These are phyloP conservation scores for Fistulifera solaris DNA, from an alignment of 108 stramenopile genomes.

Conservation along the genomic window DNA sequence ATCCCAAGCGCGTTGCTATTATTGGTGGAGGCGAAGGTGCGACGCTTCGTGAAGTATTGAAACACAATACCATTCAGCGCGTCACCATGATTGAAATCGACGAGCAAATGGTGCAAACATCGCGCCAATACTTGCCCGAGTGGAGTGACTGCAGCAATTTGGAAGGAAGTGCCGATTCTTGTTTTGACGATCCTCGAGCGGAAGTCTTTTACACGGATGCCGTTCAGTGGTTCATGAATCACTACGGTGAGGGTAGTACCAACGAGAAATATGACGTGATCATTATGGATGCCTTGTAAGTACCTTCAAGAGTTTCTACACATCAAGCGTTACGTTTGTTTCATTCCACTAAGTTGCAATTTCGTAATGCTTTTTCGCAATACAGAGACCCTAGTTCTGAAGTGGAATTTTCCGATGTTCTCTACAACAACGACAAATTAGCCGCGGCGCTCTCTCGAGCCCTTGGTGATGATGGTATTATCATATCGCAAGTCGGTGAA, in stretches of 20 bases:
- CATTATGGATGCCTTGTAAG: conserved; percentile 74
- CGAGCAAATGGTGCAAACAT: conserved; percentile 44
- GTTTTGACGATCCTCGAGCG: conserved; percentile 46
- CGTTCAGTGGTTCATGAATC: conserved; percentile 53
- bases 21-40: conserved; percentile 94
- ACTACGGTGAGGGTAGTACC: conserved; percentile 21
- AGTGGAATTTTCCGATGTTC: conserved; percentile 31
- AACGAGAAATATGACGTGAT: conserved; percentile 65
- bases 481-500: conserved; percentile 59
- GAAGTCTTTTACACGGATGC: conserved; percentile 31
- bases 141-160: conserved; percentile 54
- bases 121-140: conserved; percentile 49
- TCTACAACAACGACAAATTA: conserved; percentile 38
- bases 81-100: conserved; percentile 79
- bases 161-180: conserved; percentile 52
- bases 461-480: conserved; percentile 32
- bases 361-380: conserved; percentile 5
- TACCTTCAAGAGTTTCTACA: too few relatives aligned
- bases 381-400: conserved; percentile 32
- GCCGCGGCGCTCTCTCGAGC: conserved; percentile 39
- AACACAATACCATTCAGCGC: conserved; percentile 66
- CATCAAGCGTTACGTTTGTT: too few relatives aligned
- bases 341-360: too few relatives aligned
- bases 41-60: conserved; percentile 84
- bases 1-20: conserved; percentile 85